Percentiles rank a stretch among this genome's conserved stretches.
Conservation (phyloP, 192 early-diverging fungal species). For the Coemansia guatemalensis region DNA sequence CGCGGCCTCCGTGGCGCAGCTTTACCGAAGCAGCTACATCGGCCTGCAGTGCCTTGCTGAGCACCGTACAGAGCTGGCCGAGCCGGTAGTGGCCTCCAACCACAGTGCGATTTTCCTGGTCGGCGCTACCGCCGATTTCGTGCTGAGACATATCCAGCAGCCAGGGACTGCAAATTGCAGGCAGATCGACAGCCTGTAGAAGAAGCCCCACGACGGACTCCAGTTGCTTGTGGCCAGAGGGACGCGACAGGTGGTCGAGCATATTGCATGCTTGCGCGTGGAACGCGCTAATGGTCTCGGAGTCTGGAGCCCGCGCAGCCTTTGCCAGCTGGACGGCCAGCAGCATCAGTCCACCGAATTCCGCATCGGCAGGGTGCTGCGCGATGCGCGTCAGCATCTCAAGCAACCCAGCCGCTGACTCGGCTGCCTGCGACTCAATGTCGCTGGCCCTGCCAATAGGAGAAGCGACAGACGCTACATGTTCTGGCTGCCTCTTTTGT, state of each 20-base stretch:
- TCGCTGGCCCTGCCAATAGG: background rate
- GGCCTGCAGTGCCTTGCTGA: constrained; percentile 10
- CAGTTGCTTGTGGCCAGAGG: constrained; percentile 16
- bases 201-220: constrained; percentile 27
- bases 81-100: constrained; percentile 1
- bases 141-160: constrained; percentile 10
- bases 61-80: constrained; percentile 10
- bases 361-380: constrained; percentile 13
- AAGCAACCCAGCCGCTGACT: constrained; percentile 14
- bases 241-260: background rate
- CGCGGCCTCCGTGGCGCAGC: background rate
- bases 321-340: constrained; percentile 28
- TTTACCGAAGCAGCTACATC: constrained; percentile 4
- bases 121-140: too few relatives aligned
- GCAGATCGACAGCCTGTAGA: constrained; percentile 19
- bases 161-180: constrained; percentile 27
- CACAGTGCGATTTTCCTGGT: background rate
- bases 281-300: constrained; percentile 11
- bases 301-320: constrained; percentile 6
- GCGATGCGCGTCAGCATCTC: constrained; percentile 25
- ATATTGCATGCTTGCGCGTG: constrained; percentile 25
- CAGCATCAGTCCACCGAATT: constrained; percentile 26
- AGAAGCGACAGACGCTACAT: too few relatives aligned
- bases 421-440: background rate
- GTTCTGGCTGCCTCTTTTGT: too few relatives aligned